Evolutionary conservation across 331 rosid species (phyloP).

Genomic region (Malus hybrid): DNA sequence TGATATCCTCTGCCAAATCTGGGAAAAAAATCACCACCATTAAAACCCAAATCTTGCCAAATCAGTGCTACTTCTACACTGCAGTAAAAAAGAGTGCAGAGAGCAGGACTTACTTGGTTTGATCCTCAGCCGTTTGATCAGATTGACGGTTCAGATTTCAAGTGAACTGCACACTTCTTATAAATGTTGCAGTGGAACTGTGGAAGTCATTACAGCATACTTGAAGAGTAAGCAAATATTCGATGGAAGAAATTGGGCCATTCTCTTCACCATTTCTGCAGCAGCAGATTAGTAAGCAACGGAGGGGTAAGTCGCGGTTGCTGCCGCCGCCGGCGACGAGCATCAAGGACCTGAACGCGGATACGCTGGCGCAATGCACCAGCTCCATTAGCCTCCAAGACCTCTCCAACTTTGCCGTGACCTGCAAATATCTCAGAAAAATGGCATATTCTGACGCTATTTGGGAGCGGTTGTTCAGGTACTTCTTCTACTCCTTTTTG

Average conservation of each 20-base stretch:
- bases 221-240: neutral
- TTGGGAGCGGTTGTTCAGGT: constrained; percentile 37
- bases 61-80: too few relatives aligned
- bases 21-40: too few relatives aligned
- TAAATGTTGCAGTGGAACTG: neutral
- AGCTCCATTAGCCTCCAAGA: constrained; percentile 43
- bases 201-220: neutral
- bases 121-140: too few relatives aligned
- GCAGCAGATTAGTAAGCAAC: neutral
- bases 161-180: too few relatives aligned
- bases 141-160: too few relatives aligned
- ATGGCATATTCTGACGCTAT: constrained; percentile 66
- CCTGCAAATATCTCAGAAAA: constrained; percentile 52
- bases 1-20: too few relatives aligned
- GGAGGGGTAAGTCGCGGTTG: neutral
- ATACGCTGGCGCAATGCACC: constrained; percentile 54
- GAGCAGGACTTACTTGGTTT: too few relatives aligned
- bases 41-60: too few relatives aligned
- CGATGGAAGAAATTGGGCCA: constrained; percentile 2
- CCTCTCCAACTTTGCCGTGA: constrained; percentile 58
- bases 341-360: constrained; percentile 45
- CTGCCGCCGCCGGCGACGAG: constrained; percentile 4
- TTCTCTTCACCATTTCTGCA: neutral
- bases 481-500: too few relatives aligned
- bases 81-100: too few relatives aligned